Evolutionary conservation across 2,329 filamentous ascomycete species (phyloP), one percentile per base, ranked within the genome.

Genomic region (Gyromitra esculenta): DNA sequence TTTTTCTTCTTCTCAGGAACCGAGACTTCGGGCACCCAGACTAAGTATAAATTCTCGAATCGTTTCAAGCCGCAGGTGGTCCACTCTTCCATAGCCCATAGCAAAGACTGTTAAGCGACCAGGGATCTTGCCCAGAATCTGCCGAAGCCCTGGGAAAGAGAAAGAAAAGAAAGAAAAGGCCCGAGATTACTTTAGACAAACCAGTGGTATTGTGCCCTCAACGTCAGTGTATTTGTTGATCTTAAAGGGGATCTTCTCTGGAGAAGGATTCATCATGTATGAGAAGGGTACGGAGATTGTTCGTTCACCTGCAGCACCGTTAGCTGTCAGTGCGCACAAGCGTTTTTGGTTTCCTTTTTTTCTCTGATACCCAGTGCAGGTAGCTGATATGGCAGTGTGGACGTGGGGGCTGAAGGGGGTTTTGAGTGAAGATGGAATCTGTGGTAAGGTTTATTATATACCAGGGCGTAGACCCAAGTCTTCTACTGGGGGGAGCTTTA

Each of bases 41-140:
- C 72, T 75, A 75, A 65, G 66, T 75, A 75, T 60, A 18, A 59
- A 75, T 75, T 56, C 50, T 69, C 18, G 21, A 65, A 56, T 31
- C 11, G 45, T 37, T 50, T 21, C 43, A 60, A 60, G 35, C 54
- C 50, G n/a, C 68, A 41, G 52, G 63, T 45, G 59, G 8, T 31
- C 11, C 4, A 54, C 54, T 35, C 50, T 45, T 48, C 62, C 62
- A 31, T 31, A 31, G 25, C 25, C 25, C 25, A 31, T 31, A 31
- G 25, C 25, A 31, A 31, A 31, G 25, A 31, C 25, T 31, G 25
- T 31, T 18, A 59, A 45, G 39, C 21, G 39, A 25, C 60, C 41
- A 18, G 11, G 56, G 25, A 67, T 52, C 39, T 25, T 39, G 35
- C 35, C 43, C 11, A 50, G 18, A 45, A 69, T 18, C 56, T 50